phyloP scores from a whole-genome alignment of 2,329 filamentous ascomycete species.

The Tricladium varicosporioides region DNA sequence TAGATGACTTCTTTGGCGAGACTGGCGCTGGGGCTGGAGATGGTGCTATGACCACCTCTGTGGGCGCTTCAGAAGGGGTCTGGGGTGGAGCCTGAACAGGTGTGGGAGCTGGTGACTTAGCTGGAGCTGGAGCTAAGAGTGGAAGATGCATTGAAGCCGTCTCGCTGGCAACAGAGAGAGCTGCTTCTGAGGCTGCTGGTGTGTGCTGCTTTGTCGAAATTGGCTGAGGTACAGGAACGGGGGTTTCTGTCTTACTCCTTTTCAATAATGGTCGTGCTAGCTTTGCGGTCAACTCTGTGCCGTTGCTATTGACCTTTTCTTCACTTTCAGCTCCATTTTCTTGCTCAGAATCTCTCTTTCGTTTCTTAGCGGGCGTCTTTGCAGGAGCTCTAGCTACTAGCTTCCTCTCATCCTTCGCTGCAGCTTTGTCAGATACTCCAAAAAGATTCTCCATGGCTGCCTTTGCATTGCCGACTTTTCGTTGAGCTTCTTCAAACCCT shows the following conservation, averaged over 20 bases:
- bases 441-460: slow-evolving; percentile 41
- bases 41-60: slow-evolving; percentile 10
- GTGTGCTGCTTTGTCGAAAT: slow-evolving; percentile 34
- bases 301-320: slow-evolving; percentile 11
- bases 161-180: slow-evolving; percentile 22
- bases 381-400: slow-evolving; percentile 1
- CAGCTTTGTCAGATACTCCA: slow-evolving; percentile 15
- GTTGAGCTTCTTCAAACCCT: slow-evolving; percentile 52
- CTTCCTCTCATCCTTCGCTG: slow-evolving; percentile 20
- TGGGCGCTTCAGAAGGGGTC: slow-evolving; percentile 18
- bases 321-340: slow-evolving; percentile 22
- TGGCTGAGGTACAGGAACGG: slow-evolving; percentile 46
- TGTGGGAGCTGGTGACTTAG: slow-evolving; percentile 8
- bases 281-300: slow-evolving; percentile 16
- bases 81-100: slow-evolving; percentile 7
- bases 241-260: slow-evolving; percentile 56
- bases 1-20: slow-evolving; percentile 34
- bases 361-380: slow-evolving; percentile 30
- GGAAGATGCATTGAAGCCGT: slow-evolving; percentile 16
- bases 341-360: slow-evolving; percentile 30
- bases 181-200: slow-evolving; percentile 21
- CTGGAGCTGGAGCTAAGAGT: slow-evolving; percentile 3
- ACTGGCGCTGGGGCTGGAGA: slow-evolving; percentile 12
- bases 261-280: slow-evolving; percentile 42
- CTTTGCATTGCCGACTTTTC: slow-evolving; percentile 42